Base-by-base conservation (phyloP, 345 rosid species). In the Melastoma malabathricum region DNA sequence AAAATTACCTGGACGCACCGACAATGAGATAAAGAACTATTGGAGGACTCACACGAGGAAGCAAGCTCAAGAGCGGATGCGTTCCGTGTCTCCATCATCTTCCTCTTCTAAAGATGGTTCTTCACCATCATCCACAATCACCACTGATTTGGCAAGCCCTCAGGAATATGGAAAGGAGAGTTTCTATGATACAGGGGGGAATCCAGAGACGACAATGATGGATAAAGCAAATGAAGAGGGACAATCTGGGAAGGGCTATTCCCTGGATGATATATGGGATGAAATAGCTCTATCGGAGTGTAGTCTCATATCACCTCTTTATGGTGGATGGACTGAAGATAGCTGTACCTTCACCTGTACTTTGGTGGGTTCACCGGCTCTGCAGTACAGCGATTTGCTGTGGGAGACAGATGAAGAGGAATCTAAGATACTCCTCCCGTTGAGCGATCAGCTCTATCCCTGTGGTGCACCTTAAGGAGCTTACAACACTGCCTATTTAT, bases 11-110 rank as follows among this genome's bases (percentile, higher is more conserved):
- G 96, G 98, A 51, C 70, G 98, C 16, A 92, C 98, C 7, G 98
- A 92, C 55, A 92, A 92, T 50, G 96, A 92, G 75, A 92, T 92
- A 20, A 92, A 92, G 82, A 92, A 92, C 54, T 92, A 82, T 25
- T 92, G 96, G 98, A 77, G 98, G 65, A 84, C 96, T 48, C 93
- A 87, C 59, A 82, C 60, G 83, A 54, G 96, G 64, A 87, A 84
- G 73, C 68, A 79, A 63, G 84, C 96, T 59, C 98, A 92, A 63
- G 86, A 75, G 56, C 80, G 62, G 69, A 87, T 82, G 68, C 64
- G 69, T 20, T 67, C 52, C 15, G 15, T 29, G 25, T 71, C 78
- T 8, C 64, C 75, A 16, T 63, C 95, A 1, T 62, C 79, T 3
- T 72, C 78, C 17, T 74, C 85, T 29, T 74, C 86, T 34, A 34